phyloP scores from a whole-genome alignment of 768 basidiomycete genomes.

The Russula sp. region DNA sequence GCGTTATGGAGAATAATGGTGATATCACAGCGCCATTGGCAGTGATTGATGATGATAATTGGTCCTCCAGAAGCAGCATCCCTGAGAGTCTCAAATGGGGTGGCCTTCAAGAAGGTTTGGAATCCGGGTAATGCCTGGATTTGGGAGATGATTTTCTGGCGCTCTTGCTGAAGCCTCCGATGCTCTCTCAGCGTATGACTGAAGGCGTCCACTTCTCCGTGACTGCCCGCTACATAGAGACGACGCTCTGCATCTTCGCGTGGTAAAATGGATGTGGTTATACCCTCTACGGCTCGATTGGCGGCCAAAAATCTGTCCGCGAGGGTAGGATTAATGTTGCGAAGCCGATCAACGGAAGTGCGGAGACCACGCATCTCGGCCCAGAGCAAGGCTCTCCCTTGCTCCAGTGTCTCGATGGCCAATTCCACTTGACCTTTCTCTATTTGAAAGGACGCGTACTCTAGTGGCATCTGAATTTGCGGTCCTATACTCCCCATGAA shows the following conservation, averaged over 20 bases:
- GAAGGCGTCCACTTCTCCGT: not conserved
- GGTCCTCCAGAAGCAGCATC: constrained; percentile 9
- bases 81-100: not conserved
- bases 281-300: not conserved
- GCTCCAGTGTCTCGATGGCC: constrained; percentile 19
- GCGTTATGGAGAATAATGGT: not conserved
- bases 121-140: constrained; percentile 2
- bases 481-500: not conserved
- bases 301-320: not conserved
- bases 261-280: not conserved
- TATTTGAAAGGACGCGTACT: not conserved
- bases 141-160: not conserved
- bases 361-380: not conserved
- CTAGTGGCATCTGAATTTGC: not conserved
- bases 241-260: not conserved
- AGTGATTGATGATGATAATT: constrained; percentile 12
- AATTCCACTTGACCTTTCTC: not conserved
- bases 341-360: constrained; percentile 5
- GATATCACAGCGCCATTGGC: constrained; percentile 1
- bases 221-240: not conserved
- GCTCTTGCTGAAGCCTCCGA: not conserved
- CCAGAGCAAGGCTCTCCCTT: constrained; percentile 2
- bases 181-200: not conserved
- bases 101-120: constrained; percentile 4
- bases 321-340: constrained; percentile 7